Percentiles rank a stretch among this genome's conserved stretches.
Conservation (phyloP, 768 basidiomycete genomes). For the Strobilomyces confusus region DNA sequence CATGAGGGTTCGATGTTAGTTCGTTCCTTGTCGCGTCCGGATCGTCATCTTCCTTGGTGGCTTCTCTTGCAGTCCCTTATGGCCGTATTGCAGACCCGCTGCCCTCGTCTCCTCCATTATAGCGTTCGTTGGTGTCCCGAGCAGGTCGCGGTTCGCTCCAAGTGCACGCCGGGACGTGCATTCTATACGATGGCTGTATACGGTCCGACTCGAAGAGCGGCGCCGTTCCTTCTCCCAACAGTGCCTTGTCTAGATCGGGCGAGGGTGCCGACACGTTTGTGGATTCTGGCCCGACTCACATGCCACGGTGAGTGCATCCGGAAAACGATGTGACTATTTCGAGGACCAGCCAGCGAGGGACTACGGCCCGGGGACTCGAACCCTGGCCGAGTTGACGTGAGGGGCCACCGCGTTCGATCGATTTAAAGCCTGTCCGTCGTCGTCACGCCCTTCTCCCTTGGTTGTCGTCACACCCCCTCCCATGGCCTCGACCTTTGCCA, state of each 20-base stretch:
- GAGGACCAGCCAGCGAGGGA: not conserved
- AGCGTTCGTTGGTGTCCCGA: too few species aligned
- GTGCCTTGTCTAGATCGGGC: constrained; percentile 17
- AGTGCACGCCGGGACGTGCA: not conserved
- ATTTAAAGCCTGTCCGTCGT: constrained; percentile 13
- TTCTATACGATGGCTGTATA: too few species aligned
- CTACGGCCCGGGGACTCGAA: not conserved
- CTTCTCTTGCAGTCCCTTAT: constrained; percentile 3
- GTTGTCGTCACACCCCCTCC: constrained; percentile 8
- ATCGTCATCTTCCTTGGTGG: constrained; percentile 25
- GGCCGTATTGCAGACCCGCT: constrained; percentile 1
- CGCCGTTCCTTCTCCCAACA: constrained; percentile 9
- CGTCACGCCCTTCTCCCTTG: constrained; percentile 3
- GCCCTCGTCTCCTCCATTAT: too few species aligned
- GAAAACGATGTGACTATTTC: constrained; percentile 16
- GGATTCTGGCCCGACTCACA: constrained; percentile 1
- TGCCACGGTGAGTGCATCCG: constrained; percentile 7
- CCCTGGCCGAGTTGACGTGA: constrained; percentile 10
- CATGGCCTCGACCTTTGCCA: constrained; percentile 54
- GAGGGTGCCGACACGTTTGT: constrained; percentile 11
- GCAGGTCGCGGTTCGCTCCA: not conserved
- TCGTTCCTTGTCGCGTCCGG: constrained; percentile 17
- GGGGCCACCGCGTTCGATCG: not conserved
- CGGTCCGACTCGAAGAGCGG: not conserved
- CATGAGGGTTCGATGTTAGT: constrained; percentile 6